A percentile compares a stretch with the other conserved stretches of the same genome.
phyloP scores from a whole-genome alignment of 2,329 filamentous ascomycete species.

The Colletotrichum kahawae region DNA sequence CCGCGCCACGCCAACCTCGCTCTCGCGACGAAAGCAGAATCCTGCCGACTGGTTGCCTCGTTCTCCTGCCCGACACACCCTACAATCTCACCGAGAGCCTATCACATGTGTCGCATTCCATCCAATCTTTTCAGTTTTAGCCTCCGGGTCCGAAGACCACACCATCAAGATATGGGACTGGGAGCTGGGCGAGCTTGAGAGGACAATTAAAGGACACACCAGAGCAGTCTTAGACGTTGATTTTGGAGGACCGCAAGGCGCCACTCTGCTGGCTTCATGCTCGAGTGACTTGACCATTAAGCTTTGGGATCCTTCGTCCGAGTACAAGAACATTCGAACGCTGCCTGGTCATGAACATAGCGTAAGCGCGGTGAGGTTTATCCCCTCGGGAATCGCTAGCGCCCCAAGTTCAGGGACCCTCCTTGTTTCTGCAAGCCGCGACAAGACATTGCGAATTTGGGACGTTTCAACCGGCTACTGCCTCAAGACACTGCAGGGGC shows the following conservation, averaged over 20 bases:
- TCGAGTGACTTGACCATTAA: conserved; percentile 92
- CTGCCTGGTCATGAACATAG: conserved; percentile 91
- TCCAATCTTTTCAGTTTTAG: conserved; percentile 87
- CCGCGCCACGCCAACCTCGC: conserved; percentile 76
- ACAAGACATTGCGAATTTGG: conserved; percentile 88
- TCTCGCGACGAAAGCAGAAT: conserved; percentile 82
- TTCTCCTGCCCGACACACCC: conserved; percentile 77
- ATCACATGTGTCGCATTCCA: conserved; percentile 93
- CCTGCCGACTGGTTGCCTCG: conserved; percentile 85
- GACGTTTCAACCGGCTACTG: conserved; percentile 93
- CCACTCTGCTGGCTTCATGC: conserved; percentile 73
- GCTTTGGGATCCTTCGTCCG: conserved; percentile 89
- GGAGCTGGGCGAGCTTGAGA: conserved; percentile 89
- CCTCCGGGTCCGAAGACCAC: conserved; percentile 88
- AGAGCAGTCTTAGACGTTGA: conserved; percentile 88
- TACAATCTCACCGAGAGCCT: conserved; percentile 81
- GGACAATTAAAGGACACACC: conserved; percentile 91
- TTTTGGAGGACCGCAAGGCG: conserved; percentile 83
- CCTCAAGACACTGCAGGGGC: conserved; percentile 85
- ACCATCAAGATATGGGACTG: conserved; percentile 99
- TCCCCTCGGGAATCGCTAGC: conserved; percentile 81
- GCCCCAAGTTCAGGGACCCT: conserved; percentile 80
- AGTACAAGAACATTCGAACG: conserved; percentile 94
- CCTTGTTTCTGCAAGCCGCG: conserved; percentile 85
- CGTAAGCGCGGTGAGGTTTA: conserved; percentile 86